Conservation (phyloP, 1,139 yeast genomes). For the Kodamaea fungicola region DNA sequence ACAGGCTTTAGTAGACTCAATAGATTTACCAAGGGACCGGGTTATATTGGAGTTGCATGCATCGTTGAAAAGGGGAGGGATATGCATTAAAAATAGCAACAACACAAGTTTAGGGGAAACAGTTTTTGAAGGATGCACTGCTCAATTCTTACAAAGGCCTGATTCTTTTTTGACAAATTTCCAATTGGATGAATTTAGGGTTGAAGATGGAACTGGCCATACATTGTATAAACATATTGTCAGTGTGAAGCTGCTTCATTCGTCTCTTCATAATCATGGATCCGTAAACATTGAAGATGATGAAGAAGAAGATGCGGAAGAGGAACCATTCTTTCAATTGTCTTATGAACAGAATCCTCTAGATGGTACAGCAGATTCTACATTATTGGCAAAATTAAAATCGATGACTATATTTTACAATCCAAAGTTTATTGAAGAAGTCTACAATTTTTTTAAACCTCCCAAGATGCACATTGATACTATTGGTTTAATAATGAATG, state of each 20-base stretch:
- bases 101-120: conserved; percentile 63
- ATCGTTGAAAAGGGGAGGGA: conserved; percentile 71
- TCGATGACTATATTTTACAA: conserved; percentile 91
- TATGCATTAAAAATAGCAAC: conserved; percentile 49
- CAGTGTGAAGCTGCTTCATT: conserved; percentile 67
- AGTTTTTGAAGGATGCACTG: conserved; percentile 76
- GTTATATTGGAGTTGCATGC: conserved; percentile 65
- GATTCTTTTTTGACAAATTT: conserved; percentile 73
- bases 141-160: conserved; percentile 72
- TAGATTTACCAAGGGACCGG: conserved; percentile 73
- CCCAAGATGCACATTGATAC: conserved; percentile 86
- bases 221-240: conserved; percentile 81
- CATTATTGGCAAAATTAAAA: conserved; percentile 66
- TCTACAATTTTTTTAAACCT: conserved; percentile 75
- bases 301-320: conserved; percentile 4
- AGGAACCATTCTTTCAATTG: conserved; percentile 73
- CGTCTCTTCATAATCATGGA: conserved; percentile 20
- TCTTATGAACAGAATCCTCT: conserved; percentile 84
- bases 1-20: conserved; percentile 46
- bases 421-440: conserved; percentile 72
- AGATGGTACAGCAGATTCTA: conserved; percentile 79
- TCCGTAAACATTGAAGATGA: conserved; percentile 6
- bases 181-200: conserved; percentile 73
- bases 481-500: conserved; percentile 86
- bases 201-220: conserved; percentile 79